These are phyloP conservation scores for Zygosaccharomyces rouxii DNA, from an alignment of 805 yeast species.

Conservation along the genomic window DNA sequence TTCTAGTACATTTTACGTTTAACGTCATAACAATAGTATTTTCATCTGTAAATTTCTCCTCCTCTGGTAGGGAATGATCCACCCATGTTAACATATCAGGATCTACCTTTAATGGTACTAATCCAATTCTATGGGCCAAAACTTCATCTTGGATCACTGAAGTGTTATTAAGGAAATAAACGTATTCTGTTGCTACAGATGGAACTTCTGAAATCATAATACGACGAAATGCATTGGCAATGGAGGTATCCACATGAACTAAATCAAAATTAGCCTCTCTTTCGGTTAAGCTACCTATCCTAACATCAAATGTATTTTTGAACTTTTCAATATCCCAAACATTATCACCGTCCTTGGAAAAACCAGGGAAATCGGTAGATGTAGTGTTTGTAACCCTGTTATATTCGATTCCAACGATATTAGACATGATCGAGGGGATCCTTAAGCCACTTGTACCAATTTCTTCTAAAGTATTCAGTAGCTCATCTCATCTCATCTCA, in stretches of 20 bases:
- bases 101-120: conserved; percentile 83
- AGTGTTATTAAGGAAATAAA: conserved; percentile 87
- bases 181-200: conserved; percentile 89
- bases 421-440: conserved; percentile 31
- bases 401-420: conserved; percentile 80
- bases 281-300: conserved; percentile 59
- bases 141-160: conserved; percentile 97
- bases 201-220: conserved; percentile 97
- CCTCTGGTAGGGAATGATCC: conserved; percentile 59
- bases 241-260: conserved; percentile 79
- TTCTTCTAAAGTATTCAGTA: background rate
- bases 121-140: conserved; percentile 89
- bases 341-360: conserved; percentile 51
- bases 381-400: conserved; percentile 88
- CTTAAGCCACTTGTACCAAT: background rate
- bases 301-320: conserved; percentile 59
- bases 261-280: conserved; percentile 83
- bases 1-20: conserved; percentile 77
- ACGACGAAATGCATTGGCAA: conserved; percentile 95
- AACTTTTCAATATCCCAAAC: conserved; percentile 85
- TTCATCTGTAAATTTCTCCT: conserved; percentile 72
- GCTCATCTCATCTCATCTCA: conserved; percentile 9
- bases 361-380: conserved; percentile 91
- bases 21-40: conserved; percentile 84
- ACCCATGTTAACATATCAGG: conserved; percentile 89